Evolutionary conservation across 352 stramenopile genomes (phyloP), one percentile per base, ranked within the genome.

Genomic region (Phytophthora uliginosa): DNA sequence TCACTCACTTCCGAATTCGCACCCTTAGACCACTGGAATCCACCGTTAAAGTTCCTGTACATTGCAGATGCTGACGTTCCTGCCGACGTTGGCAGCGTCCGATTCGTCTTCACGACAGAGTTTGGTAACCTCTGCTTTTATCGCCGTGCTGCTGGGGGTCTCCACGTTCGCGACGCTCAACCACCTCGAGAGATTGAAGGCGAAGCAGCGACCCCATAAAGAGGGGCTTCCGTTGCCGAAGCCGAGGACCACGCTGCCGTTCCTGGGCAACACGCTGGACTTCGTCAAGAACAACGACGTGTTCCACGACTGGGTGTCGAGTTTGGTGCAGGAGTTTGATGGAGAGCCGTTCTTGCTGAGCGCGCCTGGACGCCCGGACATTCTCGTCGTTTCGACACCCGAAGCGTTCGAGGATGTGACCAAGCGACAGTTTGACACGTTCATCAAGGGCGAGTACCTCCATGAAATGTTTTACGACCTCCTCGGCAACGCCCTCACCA

Each of bases 341-440:
- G 71, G 59, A 4, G 13, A 17, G 9, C 63, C 65, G 17, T 73
- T 73, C 15, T 31, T 69, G 42, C 47, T 79, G 38, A 73, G 56
- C 33, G 63, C 73, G 4, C 67, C 72, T 5, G 63, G 67, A 6
- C 54, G 55, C 2, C 74, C 74, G 7, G 50, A 57, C 34, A 64
- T 61, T 28, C 22, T 84, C 38, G 58, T 78, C 13, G 31, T 82
- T 22, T 54, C 73, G 33, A 74, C 67, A 13, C 64, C 68, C 6
- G 63, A 81, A 58, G 42, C 68, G 13, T 78, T 85, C 33, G 78
- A 85, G 33, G 71, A 85, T 20, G 63, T 85, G 15, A 54, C 71
- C 20, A 76, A 76, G 56, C 71, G 51, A 15, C 74, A 83, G 45
- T 81, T 78, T 33, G 71, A 79, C n/a, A 63, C 38, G 24, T 84